Base-by-base conservation (phyloP, 371 early-diverging fungal species). In the Fennellomyces sp. region DNA sequence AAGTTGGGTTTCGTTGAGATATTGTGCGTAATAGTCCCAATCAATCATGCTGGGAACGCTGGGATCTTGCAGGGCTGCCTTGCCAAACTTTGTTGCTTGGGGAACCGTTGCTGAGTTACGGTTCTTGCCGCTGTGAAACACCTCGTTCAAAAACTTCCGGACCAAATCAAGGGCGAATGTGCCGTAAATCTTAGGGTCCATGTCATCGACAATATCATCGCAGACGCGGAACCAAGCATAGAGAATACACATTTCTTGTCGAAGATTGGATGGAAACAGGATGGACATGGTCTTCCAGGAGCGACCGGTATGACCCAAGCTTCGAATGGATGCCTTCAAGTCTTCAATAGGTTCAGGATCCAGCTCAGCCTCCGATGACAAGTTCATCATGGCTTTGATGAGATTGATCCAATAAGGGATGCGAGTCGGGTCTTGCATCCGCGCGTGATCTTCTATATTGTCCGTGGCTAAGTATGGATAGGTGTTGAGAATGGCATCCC, bases 191-290 rank as follows among this genome's bases (percentile, higher is more conserved):
- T 52, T 19, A 19, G 17, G 33, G 12, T 52, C 52, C 0, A 68
- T 66, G 41, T 68, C 73, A 61, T 86, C 86, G 2, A 77, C 72
- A n/a, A 86, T 63, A 54, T 86, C 86, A 58, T 86, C 86, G 8
- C 76, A 73, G 29, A 76, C 63, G 25, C 86, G 83, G 50, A 83
- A 86, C 52, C 83, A 81, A 2, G 77, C 81, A 56, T 86, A 86
- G 4, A 86, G 55, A 3, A 79, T 63, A 35, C 76, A 69, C 15
- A 84, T 56, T 51, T 83, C 82, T 57, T 77, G 74, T 5, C 82
- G 68, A 15, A 85, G 58, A 30, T 78, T 71, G 5, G 64, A 54
- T 25, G 82, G 82, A 33, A 78, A 83, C 1, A 85, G 55, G n/a
- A 61, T 75, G 15, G 81, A 74, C 61, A 83, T 83, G 3, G 76